Evolutionary conservation across 345 rosid genomes (phyloP), one percentile per base, ranked within the genome.

Genomic region (Pugionium cornutum): DNA sequence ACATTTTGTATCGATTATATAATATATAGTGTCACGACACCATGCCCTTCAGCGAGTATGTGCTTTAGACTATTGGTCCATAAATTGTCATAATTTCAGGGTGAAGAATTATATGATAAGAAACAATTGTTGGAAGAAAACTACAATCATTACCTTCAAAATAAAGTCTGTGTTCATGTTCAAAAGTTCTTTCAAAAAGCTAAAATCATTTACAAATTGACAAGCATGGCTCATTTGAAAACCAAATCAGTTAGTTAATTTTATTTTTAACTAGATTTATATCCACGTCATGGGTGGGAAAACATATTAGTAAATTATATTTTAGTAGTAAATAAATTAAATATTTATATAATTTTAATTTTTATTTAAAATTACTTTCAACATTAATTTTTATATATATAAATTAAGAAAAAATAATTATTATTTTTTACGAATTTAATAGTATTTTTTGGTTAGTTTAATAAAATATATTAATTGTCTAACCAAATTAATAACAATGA

Each of bases 101-200:
- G 53, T 49, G 46, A 56, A 64, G 28, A 64, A 57, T 58, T 35
- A 72, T 58, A 54, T 64, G 40, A 57, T n/a, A 51, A n/a, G 49
- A 58, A 65, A 65, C 42, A 41, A 44, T 18, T 72, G 61, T 50
- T 72, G 70, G 55, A 72, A 58, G 71, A 50, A 72, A 58, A 34
- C 71, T 72, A 36, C 50, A 64, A 58, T 72, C 66, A 65, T 58
- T 44, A 44, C 61, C 62, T 72, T 65, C 51, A 58, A 43, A 50
- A 51, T 65, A 72, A 65, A 72, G 71, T 72, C 71, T 58, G 62
- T 72, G 66, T 58, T 57, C 48, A 64, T 64, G 60, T 65, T 58
- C 56, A 58, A 58, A 65, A 42, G 49, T 54, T 54, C 60, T 72
- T 72, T 65, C 41, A 58, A 50, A 72, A 64, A 64, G 53, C 59